phyloP scores from a whole-genome alignment of 257 asterid genomes.

The Primulina eburnea region DNA sequence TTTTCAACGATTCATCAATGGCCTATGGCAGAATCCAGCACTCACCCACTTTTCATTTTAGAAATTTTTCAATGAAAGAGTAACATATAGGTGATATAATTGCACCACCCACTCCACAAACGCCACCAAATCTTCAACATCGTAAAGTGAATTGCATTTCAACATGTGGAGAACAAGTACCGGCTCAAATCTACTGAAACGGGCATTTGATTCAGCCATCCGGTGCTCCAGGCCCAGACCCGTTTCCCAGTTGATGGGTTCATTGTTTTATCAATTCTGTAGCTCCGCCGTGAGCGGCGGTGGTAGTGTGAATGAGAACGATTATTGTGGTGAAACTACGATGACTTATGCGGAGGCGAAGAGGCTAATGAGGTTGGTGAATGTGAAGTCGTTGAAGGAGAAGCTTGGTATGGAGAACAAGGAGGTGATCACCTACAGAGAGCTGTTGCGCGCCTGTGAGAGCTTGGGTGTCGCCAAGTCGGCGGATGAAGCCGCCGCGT shows the following conservation, averaged over 20 bases:
- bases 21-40: background rate
- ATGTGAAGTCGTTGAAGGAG: slow-evolving; percentile 70
- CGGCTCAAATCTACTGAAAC: slow-evolving; percentile 35
- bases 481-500: slow-evolving; percentile 63
- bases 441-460: slow-evolving; percentile 64
- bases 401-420: slow-evolving; percentile 66
- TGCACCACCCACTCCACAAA: background rate
- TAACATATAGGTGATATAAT: no score
- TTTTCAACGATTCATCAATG: background rate
- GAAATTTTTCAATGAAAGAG: background rate
- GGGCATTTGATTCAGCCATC: slow-evolving; percentile 25
- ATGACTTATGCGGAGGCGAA: slow-evolving; percentile 79
- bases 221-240: slow-evolving; percentile 19
- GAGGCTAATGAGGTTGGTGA: slow-evolving; percentile 83
- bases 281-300: slow-evolving; percentile 30
- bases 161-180: slow-evolving; percentile 59
- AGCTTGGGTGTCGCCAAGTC: slow-evolving; percentile 71
- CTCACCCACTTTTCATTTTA: background rate
- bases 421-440: slow-evolving; percentile 62
- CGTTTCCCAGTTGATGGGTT: background rate
- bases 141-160: background rate
- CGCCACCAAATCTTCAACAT: no score
- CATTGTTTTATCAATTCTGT: slow-evolving; percentile 28
- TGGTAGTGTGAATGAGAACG: background rate
- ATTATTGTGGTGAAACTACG: slow-evolving; percentile 21